Evolutionary conservation across 1,284 basidiomycete genomes (phyloP), one percentile per base, ranked within the genome.

Genomic region (Sporisorium sorghi): DNA sequence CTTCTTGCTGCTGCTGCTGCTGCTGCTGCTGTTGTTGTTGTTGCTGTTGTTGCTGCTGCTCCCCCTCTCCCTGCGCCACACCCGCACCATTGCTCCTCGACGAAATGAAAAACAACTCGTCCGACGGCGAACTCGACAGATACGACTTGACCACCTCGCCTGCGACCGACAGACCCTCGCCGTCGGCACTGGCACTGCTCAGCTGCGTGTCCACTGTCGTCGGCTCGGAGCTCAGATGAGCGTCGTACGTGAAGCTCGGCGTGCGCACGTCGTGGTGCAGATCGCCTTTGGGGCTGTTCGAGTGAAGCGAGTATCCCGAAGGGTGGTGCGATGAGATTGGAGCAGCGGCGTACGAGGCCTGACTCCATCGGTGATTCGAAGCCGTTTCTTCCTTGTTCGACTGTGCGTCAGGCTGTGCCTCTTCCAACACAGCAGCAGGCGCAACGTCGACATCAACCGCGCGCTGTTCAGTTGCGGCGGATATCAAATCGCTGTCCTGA

Each of bases 181-280:
- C 50, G 5, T 57, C 58, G 10, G 24, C 40, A 33, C 49, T 57
- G 12, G 58, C 50, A 44, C 50, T 61, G 49, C 67, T 70, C 44
- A 70, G 30, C 47, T 64, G 67, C 19, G 67, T 60, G 23, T 70
- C 67, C 19, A 51, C 32, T n/a, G 67, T 70, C 7, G 67, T 70
- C 17, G 61, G 52, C 44, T 64, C 60, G 0, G 67, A 64, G 43
- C 51, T 55, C 28, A 60, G 53, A 7, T 59, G 67, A 17, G 55
- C 57, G 23, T 70, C 67, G 32, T 64, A 64, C 5, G 56, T 48
- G 26, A 64, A 70, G 39, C 48, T 62, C 2, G 56, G 60, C 5
- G 60, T 60, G 47, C 53, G 51, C 19, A 43, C 32, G 17, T 70
- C 66, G 24, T 46, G 56, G 12, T 52, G 58, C 43, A 37, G 15